A percentile compares a stretch with the other conserved stretches of the same genome.
phyloP scores from a whole-genome alignment of 176 grass and related monocot genomes.

The Aegilops longissima region DNA sequence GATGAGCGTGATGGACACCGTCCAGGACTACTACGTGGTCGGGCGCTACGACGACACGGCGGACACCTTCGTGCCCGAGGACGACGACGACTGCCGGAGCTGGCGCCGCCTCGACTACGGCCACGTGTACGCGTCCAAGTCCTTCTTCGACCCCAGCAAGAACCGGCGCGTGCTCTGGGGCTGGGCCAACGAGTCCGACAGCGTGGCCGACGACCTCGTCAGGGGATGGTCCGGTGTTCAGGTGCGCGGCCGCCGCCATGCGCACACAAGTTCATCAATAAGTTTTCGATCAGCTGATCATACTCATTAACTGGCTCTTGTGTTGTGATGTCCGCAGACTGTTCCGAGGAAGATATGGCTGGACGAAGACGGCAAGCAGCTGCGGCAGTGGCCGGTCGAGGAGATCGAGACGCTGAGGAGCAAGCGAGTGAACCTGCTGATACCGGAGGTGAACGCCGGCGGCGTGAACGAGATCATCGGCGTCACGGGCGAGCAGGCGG shows the following conservation, averaged over 20 bases:
- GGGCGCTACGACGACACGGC: slow-evolving; percentile 37
- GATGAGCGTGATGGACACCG: background rate
- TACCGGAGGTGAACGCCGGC: background rate
- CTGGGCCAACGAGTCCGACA: slow-evolving; percentile 67
- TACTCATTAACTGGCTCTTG: background rate
- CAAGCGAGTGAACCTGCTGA: background rate
- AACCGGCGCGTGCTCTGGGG: slow-evolving; percentile 49
- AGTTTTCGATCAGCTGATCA: background rate
- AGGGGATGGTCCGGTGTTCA: slow-evolving; percentile 61
- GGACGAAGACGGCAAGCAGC: background rate
- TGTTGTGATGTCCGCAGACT: background rate
- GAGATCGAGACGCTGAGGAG: slow-evolving; percentile 13
- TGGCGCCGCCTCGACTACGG: slow-evolving; percentile 27
- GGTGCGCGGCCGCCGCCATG: background rate
- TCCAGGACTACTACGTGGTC: slow-evolving; percentile 6
- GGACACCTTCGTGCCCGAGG: slow-evolving; percentile 21
- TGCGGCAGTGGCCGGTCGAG: background rate
- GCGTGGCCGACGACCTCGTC: slow-evolving; percentile 16
- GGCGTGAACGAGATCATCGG: slow-evolving; percentile 57
- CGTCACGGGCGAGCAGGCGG: slow-evolving; percentile 47
- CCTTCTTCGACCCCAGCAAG: slow-evolving; percentile 4
- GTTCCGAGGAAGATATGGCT: background rate
- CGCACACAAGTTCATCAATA: background rate
- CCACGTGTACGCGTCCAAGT: slow-evolving; percentile 15
- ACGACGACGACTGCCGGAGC: background rate